Evolutionary conservation across 2,329 filamentous ascomycete species (phyloP), one percentile per base, ranked within the genome.

Genomic region (Phoma sp.): DNA sequence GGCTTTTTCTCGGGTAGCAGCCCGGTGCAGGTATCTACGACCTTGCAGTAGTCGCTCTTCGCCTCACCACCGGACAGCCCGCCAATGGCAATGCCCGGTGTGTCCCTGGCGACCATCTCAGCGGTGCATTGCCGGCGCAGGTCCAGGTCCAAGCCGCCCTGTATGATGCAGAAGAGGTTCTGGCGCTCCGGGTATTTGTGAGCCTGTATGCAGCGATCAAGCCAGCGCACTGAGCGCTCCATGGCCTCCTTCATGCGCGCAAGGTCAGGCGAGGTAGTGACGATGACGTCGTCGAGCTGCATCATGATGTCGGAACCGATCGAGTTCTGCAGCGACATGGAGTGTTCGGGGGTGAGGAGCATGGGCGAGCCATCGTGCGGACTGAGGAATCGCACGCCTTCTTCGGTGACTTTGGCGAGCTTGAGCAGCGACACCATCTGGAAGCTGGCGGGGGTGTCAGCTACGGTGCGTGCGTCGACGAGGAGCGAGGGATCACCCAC

Each of bases 91-190:
- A 99, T 96, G 12, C 95, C 95, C 0, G 95, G 95, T 0, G 96
- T 99, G 76, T 96, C 87, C 61, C 96, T 84, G 28, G 86, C 88
- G 2, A 96, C 83, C 96, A 99, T 99, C 70, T 90, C 88, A 42
- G 80, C 78, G 61, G 90, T 93, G 77, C 96, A 99, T 73, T 93
- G 84, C 57, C 83, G 84, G 18, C 95, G 86, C 82, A 99, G 86
- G 1, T 92, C 90, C 4, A 96, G 78, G 74, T 99, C 93, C 7
- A 99, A 80, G 0, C 95, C 95, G 57, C 95, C 95, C 76, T 99
- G 95, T 62, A 99, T 97, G 69, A 99, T 99, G 76, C 96, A 99
- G 76, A 99, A 99, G 5, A 99, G 83, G 68, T 97, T 99, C 75
- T 99, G 95, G 1, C 82, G 82, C 25, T 88, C 83, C 0, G 92